These are phyloP conservation scores for Cordyceps tenuipes DNA, from an alignment of 2,329 filamentous ascomycete species.

Conservation along the genomic window DNA sequence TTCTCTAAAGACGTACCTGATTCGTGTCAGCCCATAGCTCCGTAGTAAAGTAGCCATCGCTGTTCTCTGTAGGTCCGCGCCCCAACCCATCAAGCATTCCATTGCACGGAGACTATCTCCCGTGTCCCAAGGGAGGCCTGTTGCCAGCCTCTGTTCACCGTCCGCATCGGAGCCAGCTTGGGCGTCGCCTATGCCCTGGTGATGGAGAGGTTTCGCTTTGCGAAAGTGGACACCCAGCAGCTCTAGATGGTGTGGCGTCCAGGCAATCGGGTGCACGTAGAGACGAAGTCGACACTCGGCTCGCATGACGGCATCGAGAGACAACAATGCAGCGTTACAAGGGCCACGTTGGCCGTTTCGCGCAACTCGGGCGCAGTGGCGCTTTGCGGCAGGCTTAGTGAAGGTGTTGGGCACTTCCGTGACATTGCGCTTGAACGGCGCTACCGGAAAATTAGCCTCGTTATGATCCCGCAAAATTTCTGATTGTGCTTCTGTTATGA, in stretches of 20 bases:
- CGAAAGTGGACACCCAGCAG: not conserved
- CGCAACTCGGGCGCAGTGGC: not conserved
- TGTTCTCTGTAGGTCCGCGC: not conserved
- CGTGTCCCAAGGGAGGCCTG: not conserved
- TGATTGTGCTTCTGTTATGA: not conserved
- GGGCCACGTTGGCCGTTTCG: not conserved
- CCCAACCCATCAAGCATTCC: not conserved
- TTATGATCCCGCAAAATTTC: not conserved
- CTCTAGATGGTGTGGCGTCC: not conserved
- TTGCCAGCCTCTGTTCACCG: not conserved
- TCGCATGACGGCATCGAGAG: not conserved
- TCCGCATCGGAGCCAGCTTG: not conserved
- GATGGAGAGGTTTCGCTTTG: not conserved
- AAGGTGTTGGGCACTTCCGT: not conserved
- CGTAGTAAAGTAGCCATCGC: not conserved
- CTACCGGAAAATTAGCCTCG: not conserved
- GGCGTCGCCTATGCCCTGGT: not conserved
- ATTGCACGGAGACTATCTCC: not conserved
- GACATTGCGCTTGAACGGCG: not conserved
- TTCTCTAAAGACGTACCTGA: not conserved
- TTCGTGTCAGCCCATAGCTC: not conserved
- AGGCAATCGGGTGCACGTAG: slow-evolving; percentile 4
- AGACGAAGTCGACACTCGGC: not conserved
- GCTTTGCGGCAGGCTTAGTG: not conserved
- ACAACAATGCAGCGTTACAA: not conserved